Conservation (phyloP, 352 stramenopile species). For the Phytophthora fragariae region DNA sequence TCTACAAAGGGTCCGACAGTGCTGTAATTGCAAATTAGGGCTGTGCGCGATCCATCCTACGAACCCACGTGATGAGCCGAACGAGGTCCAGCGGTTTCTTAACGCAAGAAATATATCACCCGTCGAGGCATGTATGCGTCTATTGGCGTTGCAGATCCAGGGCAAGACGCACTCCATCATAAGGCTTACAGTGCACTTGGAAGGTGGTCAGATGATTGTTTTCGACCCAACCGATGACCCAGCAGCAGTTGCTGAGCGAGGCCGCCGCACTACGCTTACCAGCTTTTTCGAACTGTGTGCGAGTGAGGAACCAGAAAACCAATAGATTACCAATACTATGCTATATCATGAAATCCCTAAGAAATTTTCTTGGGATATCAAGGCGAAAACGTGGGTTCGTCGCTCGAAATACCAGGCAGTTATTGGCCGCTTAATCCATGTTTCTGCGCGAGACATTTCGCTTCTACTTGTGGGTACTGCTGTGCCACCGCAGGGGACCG, state of each 20-base stretch:
- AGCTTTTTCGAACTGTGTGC: conserved; percentile 19
- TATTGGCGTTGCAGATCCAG: background rate
- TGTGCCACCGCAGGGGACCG: too few species aligned
- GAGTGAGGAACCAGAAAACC: conserved; percentile 10
- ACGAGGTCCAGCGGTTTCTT: background rate
- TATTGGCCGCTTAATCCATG: conserved; percentile 15
- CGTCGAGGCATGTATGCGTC: background rate
- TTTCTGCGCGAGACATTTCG: too few species aligned
- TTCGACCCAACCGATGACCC: background rate
- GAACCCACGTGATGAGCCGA: background rate
- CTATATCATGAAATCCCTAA: conserved; percentile 31
- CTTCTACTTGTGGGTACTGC: too few species aligned
- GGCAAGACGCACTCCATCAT: conserved; percentile 19
- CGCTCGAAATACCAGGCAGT: conserved; percentile 9
- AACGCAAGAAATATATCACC: background rate
- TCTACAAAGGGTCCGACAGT: background rate
- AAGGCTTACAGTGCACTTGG: conserved; percentile 9
- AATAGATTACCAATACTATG: conserved; percentile 8
- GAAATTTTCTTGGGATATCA: background rate
- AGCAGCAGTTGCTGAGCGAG: background rate
- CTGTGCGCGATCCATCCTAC: background rate
- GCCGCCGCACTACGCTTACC: background rate
- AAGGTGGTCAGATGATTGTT: background rate
- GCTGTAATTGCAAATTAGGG: background rate
- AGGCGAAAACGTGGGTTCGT: conserved; percentile 10